Conservation (phyloP, 2,329 filamentous ascomycete species). For the Claviceps pusilla region DNA sequence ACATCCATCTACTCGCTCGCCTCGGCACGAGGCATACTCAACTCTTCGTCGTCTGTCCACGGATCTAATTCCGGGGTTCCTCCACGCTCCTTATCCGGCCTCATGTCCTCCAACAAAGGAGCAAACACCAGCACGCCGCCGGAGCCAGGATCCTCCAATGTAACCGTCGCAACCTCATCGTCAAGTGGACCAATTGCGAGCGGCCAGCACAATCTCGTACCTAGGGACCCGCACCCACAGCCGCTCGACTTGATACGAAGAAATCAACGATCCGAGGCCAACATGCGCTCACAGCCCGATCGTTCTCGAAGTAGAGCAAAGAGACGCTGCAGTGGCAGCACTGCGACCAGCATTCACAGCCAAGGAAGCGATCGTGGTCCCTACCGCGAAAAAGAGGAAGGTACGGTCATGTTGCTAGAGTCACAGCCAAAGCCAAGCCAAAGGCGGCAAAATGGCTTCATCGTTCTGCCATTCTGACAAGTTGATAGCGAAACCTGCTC, state of each 20-base stretch:
- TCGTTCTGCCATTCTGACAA: conserved; percentile 13
- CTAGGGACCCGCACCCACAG: conserved; percentile 26
- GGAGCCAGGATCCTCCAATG: conserved; percentile 35
- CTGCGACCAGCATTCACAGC: conserved; percentile 66
- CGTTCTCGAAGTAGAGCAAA: conserved; percentile 55
- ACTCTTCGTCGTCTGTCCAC: conserved; percentile 36
- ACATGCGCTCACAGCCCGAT: conserved; percentile 31
- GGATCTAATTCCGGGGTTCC: conserved; percentile 33
- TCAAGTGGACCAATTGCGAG: conserved; percentile 21
- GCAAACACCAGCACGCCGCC: conserved; percentile 25
- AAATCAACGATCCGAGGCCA: conserved; percentile 22
- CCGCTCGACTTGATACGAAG: conserved; percentile 32
- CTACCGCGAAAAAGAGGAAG: conserved; percentile 43
- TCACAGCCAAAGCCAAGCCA: neutral
- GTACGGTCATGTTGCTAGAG: conserved; percentile 10
- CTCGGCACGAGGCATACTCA: conserved; percentile 37
- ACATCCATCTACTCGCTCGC: conserved; percentile 59
- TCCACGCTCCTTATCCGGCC: conserved; percentile 28
- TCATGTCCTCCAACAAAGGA: conserved; percentile 32
- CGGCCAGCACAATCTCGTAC: conserved; percentile 30
- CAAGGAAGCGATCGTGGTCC: conserved; percentile 54
- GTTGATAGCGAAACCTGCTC: conserved; percentile 36
- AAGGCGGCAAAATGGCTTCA: neutral
- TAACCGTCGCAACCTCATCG: conserved; percentile 40
- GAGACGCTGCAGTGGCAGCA: conserved; percentile 67